These are phyloP conservation scores for Fusarium coffeatum DNA, from an alignment of 2,329 filamentous ascomycete species.

Conservation along the genomic window DNA sequence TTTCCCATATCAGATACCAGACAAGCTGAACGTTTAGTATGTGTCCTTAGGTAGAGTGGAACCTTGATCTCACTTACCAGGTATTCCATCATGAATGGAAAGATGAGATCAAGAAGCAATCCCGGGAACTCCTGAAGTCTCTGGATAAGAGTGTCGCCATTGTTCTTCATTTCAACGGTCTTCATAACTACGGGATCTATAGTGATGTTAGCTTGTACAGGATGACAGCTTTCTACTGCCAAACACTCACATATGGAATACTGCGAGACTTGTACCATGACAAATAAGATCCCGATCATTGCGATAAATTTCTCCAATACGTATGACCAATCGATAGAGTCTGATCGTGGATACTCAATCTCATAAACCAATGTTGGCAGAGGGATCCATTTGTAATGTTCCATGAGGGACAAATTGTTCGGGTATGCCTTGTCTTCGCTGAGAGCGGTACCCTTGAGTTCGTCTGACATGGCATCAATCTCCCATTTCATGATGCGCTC, in stretches of 20 bases:
- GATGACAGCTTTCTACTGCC: background rate
- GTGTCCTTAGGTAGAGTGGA: background rate
- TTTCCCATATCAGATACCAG: conserved; percentile 87
- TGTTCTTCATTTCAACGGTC: conserved; percentile 74
- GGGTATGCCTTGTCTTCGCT: conserved; percentile 68
- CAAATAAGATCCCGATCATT: conserved; percentile 77
- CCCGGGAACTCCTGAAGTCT: conserved; percentile 77
- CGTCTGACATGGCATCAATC: conserved; percentile 71
- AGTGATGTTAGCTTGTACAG: conserved; percentile 8
- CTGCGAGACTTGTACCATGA: conserved; percentile 84
- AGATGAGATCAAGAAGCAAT: conserved; percentile 79
- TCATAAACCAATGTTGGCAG: conserved; percentile 84
- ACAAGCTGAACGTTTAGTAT: conserved; percentile 58
- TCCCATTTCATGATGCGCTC: conserved; percentile 74
- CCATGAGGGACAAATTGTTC: conserved; percentile 71
- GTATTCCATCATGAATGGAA: conserved; percentile 84
- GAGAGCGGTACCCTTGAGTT: conserved; percentile 72
- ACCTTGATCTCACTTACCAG: conserved; percentile 55
- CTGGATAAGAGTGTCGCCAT: conserved; percentile 68
- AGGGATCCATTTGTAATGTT: conserved; percentile 78
- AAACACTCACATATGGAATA: conserved; percentile 70
- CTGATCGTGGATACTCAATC: conserved; percentile 77
- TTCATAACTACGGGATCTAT: conserved; percentile 76
- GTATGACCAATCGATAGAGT: conserved; percentile 78
- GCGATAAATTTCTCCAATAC: conserved; percentile 78